phyloP scores from a whole-genome alignment of 345 rosid genomes.

The Zanthoxylum bungeanum region DNA sequence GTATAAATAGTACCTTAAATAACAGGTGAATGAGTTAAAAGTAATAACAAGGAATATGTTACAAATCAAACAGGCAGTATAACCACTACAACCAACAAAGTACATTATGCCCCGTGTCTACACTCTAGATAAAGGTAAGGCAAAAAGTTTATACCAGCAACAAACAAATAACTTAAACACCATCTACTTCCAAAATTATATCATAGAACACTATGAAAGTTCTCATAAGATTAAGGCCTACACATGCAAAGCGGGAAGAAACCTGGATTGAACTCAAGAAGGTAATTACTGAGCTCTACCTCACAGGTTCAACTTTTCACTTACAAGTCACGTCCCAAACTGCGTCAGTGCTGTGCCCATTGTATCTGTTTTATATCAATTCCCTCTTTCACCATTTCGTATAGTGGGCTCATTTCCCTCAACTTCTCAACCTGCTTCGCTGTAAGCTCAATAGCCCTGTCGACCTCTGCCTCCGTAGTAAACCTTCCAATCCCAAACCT shows the following conservation, averaged over 20 bases:
- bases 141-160: not conserved
- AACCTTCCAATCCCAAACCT: slow-evolving; percentile 97
- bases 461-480: slow-evolving; percentile 84
- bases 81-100: slow-evolving; percentile 2
- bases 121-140: not conserved
- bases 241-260: slow-evolving; percentile 8
- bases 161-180: not conserved
- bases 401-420: slow-evolving; percentile 97
- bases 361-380: slow-evolving; percentile 78
- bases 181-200: slow-evolving; percentile 8
- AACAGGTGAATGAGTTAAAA: not conserved
- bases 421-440: slow-evolving; percentile 85
- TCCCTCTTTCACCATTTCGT: slow-evolving; percentile 93
- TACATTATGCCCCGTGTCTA: not conserved
- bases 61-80: not conserved
- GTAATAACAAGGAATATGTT: not conserved
- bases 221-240: slow-evolving; percentile 1
- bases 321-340: not conserved
- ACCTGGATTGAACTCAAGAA: not conserved
- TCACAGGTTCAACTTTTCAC: not conserved
- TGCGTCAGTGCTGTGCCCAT: slow-evolving; percentile 79
- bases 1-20: too few species aligned
- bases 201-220: slow-evolving; percentile 10
- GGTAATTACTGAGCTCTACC: slow-evolving; percentile 1
- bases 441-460: slow-evolving; percentile 76